Evolutionary conservation across 2,329 filamentous ascomycete genomes (phyloP).

Genomic region (Colletotrichum tropicale): DNA sequence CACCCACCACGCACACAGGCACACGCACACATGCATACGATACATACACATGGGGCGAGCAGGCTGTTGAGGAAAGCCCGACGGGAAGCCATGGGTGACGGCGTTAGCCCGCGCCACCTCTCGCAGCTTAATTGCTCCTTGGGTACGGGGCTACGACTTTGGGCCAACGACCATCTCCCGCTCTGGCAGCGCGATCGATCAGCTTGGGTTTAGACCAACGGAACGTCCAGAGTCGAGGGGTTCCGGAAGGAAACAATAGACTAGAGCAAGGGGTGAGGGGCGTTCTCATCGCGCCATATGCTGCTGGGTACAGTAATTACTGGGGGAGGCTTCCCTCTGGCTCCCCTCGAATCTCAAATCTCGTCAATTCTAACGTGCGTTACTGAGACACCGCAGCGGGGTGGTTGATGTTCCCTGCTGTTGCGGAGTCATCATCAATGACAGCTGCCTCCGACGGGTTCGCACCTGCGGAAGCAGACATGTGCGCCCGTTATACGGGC

Average conservation of each 20-base stretch:
- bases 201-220: neutral
- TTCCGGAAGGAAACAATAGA: conserved; percentile 10
- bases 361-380: conserved; percentile 1
- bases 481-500: neutral
- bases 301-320: neutral
- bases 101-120: conserved; percentile 7
- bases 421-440: neutral
- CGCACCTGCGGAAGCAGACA: neutral
- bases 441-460: neutral
- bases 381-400: conserved; percentile 11
- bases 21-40: neutral
- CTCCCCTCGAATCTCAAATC: neutral
- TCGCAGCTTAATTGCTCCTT: conserved; percentile 1
- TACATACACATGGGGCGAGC: neutral
- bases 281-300: neutral
- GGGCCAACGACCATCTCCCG: conserved; percentile 3
- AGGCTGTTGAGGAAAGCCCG: neutral
- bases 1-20: neutral
- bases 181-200: neutral
- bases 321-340: neutral
- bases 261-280: neutral
- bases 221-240: neutral
- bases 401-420: neutral
- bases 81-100: conserved; percentile 10
- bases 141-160: neutral